phyloP scores from a whole-genome alignment of 768 basidiomycete genomes.

The Mycena albidolilacea region DNA sequence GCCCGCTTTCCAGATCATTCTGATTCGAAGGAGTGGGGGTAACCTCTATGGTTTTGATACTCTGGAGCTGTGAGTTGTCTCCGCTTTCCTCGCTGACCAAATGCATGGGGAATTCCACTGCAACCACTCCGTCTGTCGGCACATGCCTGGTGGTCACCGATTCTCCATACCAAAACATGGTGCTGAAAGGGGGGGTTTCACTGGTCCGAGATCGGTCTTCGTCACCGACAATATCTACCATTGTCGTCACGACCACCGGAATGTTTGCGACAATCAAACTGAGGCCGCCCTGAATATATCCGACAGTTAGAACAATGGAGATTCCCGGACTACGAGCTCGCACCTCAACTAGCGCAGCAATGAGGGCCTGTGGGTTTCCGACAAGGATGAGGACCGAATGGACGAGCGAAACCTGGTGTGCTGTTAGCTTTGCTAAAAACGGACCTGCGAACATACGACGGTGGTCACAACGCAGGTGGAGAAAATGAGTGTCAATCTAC shows the following conservation, averaged over 20 bases:
- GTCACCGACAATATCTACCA: not conserved
- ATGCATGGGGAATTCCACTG: not conserved
- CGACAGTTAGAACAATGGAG: not conserved
- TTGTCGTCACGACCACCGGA: constrained; percentile 4
- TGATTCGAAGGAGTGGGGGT: not conserved
- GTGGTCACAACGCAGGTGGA: constrained; percentile 68
- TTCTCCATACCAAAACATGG: constrained; percentile 1
- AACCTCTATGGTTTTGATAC: not conserved
- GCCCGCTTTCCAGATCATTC: not conserved
- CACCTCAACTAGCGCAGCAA: constrained; percentile 63
- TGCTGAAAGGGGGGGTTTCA: not conserved
- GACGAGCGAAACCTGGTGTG: constrained; percentile 52
- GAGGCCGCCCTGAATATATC: not conserved
- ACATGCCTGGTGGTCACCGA: not conserved
- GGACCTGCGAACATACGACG: constrained; percentile 44
- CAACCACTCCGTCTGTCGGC: not conserved
- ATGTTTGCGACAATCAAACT: constrained; percentile 3
- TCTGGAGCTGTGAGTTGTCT: not conserved
- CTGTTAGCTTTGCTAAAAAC: not conserved
- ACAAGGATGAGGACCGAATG: constrained; percentile 60
- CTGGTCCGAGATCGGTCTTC: not conserved
- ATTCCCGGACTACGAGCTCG: not conserved
- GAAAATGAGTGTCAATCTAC: constrained; percentile 65
- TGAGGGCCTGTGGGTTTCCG: constrained; percentile 47
- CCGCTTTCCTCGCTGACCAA: not conserved